phyloP scores from a whole-genome alignment of 2,329 filamentous ascomycete genomes.

The Fusarium verrucosum region DNA sequence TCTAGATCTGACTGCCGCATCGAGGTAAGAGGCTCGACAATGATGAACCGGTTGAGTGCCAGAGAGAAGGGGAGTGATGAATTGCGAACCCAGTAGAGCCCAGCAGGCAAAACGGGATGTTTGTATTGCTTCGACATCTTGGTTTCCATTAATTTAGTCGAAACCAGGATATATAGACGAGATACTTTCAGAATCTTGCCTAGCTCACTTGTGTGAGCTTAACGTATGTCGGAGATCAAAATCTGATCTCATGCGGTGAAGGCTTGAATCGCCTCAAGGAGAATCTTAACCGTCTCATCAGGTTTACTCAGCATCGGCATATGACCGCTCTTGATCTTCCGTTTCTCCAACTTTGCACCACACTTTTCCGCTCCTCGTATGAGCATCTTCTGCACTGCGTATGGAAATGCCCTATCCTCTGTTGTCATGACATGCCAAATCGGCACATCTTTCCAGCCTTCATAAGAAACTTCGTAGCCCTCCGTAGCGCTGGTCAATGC shows the following conservation, averaged over 20 bases:
- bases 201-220: neutral
- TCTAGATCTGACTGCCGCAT: too few relatives aligned
- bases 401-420: constrained; percentile 54
- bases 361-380: constrained; percentile 52
- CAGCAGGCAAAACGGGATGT: neutral
- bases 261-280: constrained; percentile 43
- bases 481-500: constrained; percentile 56
- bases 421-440: constrained; percentile 57
- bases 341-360: constrained; percentile 49
- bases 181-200: neutral
- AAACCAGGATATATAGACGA: neutral
- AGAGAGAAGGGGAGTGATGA: too few relatives aligned
- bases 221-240: neutral
- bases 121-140: neutral
- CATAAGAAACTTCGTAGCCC: constrained; percentile 55
- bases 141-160: neutral
- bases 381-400: constrained; percentile 50
- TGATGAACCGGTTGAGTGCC: too few relatives aligned
- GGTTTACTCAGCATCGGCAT: constrained; percentile 60
- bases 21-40: too few relatives aligned
- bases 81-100: neutral
- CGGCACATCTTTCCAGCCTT: constrained; percentile 59
- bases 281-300: constrained; percentile 50
- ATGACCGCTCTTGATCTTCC: constrained; percentile 58
- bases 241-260: constrained; percentile 13